These are phyloP conservation scores for Pleurotus tuber-regium DNA, from an alignment of 768 basidiomycete genomes.

Conservation along the genomic window DNA sequence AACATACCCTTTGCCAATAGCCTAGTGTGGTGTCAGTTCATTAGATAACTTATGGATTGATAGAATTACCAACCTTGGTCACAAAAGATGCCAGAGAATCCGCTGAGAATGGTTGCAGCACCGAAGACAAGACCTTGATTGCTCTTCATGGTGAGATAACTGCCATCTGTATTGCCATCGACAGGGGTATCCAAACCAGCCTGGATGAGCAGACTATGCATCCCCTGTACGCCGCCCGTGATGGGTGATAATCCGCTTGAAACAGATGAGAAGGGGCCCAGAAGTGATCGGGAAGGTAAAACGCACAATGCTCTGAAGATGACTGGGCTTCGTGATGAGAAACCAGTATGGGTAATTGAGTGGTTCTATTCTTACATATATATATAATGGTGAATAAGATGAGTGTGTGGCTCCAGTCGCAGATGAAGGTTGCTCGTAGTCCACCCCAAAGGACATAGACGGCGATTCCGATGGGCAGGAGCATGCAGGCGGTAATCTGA, in stretches of 20 bases:
- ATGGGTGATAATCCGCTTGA: constrained; percentile 33
- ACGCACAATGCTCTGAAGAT: constrained; percentile 30
- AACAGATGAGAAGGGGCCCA: neutral
- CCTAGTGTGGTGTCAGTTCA: constrained; percentile 24
- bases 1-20: constrained; percentile 53
- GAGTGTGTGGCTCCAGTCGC: constrained; percentile 43
- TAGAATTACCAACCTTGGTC: constrained; percentile 39
- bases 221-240: constrained; percentile 33
- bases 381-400: constrained; percentile 41
- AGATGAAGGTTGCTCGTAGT: constrained; percentile 43
- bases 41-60: neutral
- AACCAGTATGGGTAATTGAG: constrained; percentile 20
- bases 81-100: constrained; percentile 48
- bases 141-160: constrained; percentile 57
- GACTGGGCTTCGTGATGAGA: constrained; percentile 16
- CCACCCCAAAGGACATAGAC: constrained; percentile 42
- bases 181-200: constrained; percentile 47
- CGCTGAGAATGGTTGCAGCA: constrained; percentile 33
- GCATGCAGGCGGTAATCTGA: constrained; percentile 37
- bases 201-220: constrained; percentile 46
- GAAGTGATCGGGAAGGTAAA: too few relatives aligned
- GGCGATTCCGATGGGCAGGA: constrained; percentile 43
- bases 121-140: constrained; percentile 43
- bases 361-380: constrained; percentile 19
- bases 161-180: constrained; percentile 45